phyloP scores from a whole-genome alignment of 2,329 filamentous ascomycete species.

The Fusarium buharicum region DNA sequence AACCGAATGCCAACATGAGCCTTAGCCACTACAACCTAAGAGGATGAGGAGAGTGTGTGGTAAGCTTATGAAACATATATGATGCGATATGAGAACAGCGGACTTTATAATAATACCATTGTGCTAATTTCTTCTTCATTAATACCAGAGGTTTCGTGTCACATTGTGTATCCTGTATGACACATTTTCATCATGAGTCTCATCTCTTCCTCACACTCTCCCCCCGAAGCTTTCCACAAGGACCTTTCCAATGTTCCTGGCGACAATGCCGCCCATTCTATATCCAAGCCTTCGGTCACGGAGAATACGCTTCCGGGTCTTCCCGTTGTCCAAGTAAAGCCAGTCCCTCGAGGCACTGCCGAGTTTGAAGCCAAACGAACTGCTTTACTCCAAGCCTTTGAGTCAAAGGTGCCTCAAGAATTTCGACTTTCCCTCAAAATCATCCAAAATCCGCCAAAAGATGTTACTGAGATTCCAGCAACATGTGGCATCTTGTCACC shows the following conservation, averaged over 20 bases:
- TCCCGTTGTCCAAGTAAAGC: slow-evolving; percentile 30
- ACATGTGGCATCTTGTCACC: slow-evolving; percentile 6
- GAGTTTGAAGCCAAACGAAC: slow-evolving; percentile 42
- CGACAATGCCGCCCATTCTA: neutral
- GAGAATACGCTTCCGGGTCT: neutral
- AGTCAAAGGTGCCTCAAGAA: slow-evolving; percentile 46
- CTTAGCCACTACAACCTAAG: too few species aligned
- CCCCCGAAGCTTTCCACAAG: neutral
- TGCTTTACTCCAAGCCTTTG: slow-evolving; percentile 47
- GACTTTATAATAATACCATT: neutral
- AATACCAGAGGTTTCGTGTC: neutral
- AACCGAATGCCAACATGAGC: too few species aligned
- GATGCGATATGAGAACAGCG: too few species aligned
- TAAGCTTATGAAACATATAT: too few species aligned
- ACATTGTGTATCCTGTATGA: neutral
- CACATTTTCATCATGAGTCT: neutral
- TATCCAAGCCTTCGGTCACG: neutral
- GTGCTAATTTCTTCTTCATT: neutral
- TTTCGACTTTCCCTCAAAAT: slow-evolving; percentile 44
- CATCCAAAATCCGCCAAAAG: slow-evolving; percentile 6
- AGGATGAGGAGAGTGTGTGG: too few species aligned
- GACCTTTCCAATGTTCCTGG: neutral
- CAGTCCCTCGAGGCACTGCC: slow-evolving; percentile 32
- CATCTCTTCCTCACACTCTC: neutral
- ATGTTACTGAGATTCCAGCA: neutral